These are phyloP conservation scores for Candolleomyces aberdarensis DNA, from an alignment of 768 basidiomycete genomes.

Conservation along the genomic window DNA sequence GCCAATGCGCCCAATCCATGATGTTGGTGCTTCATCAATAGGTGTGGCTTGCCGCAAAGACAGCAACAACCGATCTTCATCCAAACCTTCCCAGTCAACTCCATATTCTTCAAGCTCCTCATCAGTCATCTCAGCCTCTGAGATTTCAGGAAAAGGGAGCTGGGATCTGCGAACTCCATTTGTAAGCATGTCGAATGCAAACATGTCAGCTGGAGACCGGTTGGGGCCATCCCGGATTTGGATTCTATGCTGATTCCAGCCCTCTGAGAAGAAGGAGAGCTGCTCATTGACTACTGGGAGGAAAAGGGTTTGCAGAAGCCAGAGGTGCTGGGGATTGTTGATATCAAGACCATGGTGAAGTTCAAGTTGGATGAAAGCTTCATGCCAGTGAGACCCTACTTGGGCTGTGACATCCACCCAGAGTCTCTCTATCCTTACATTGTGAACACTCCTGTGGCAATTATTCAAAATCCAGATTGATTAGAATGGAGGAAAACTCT, in stretches of 20 bases:
- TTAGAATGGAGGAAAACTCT: neutral
- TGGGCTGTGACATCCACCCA: constrained; percentile 34
- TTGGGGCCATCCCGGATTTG: neutral
- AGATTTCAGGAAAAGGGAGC: neutral
- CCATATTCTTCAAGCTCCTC: neutral
- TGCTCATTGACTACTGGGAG: constrained; percentile 23
- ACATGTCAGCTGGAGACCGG: neutral
- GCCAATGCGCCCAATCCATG: too few relatives aligned
- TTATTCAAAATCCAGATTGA: neutral
- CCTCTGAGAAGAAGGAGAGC: neutral
- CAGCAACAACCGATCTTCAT: neutral
- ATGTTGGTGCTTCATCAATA: too few relatives aligned
- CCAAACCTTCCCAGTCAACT: neutral
- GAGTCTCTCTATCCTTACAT: constrained; percentile 34
- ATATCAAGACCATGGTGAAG: constrained; percentile 24
- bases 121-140: too few relatives aligned
- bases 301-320: constrained; percentile 36
- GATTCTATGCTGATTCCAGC: neutral
- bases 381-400: constrained; percentile 29
- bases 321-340: constrained; percentile 27
- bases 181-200: neutral
- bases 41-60: too few relatives aligned
- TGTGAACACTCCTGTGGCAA: constrained; percentile 21
- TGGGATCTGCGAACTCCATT: neutral
- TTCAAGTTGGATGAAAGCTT: constrained; percentile 29